Conservation (phyloP, 2,329 filamentous ascomycete genomes). For the Exophiala calicioides region DNA sequence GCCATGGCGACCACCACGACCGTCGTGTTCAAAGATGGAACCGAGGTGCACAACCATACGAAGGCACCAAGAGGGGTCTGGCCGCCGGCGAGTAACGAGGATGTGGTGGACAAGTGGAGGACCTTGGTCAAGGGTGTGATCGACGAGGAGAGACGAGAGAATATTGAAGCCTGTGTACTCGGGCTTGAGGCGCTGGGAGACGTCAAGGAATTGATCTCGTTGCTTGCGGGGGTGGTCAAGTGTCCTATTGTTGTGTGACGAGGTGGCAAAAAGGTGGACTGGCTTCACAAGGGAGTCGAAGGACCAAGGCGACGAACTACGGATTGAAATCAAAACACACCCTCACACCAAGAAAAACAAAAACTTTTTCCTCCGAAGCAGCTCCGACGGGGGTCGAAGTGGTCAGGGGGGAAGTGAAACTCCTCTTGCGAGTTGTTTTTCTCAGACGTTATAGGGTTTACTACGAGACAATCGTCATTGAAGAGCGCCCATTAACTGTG, state of each 20-base stretch:
- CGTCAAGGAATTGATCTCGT: slow-evolving; percentile 26
- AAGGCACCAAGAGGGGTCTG: slow-evolving; percentile 36
- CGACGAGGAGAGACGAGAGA: slow-evolving; percentile 32
- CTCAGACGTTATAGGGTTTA: too few relatives aligned
- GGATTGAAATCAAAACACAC: too few relatives aligned
- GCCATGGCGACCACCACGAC: slow-evolving; percentile 28
- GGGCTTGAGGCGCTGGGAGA: slow-evolving; percentile 34
- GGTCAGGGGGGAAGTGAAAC: too few relatives aligned
- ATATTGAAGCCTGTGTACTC: slow-evolving; percentile 38
- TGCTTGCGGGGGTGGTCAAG: slow-evolving; percentile 20
- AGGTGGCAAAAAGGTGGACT: too few relatives aligned
- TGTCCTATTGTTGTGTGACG: slow-evolving; percentile 17
- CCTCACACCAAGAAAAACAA: too few relatives aligned
- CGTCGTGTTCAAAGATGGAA: slow-evolving; percentile 28
- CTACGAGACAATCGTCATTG: too few relatives aligned
- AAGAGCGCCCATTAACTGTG: too few relatives aligned
- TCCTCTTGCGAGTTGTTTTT: too few relatives aligned
- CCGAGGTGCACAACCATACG: slow-evolving; percentile 21
- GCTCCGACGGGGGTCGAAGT: too few relatives aligned
- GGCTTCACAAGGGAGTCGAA: too few relatives aligned
- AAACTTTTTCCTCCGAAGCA: too few relatives aligned
- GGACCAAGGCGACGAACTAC: too few relatives aligned
- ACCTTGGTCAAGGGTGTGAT: slow-evolving; percentile 36
- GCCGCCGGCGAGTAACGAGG: slow-evolving; percentile 39
- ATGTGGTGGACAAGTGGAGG: slow-evolving; percentile 42